phyloP scores from a whole-genome alignment of 805 yeast species.

The Nakazawaea anatomiae region DNA sequence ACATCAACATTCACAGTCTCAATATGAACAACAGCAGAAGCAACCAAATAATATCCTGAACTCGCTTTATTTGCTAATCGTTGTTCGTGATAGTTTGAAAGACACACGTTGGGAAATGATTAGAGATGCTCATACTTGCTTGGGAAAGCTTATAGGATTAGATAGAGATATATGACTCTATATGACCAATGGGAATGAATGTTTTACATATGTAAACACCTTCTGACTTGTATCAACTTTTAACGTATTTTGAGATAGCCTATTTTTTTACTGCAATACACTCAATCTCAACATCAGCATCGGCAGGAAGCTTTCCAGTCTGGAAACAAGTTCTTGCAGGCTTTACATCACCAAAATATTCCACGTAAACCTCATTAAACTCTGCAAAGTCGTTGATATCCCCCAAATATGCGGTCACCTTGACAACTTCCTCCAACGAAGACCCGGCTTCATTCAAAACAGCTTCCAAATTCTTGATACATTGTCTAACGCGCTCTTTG shows the following conservation, averaged over 20 bases:
- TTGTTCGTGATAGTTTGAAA: constrained; percentile 15
- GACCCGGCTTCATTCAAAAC: constrained; percentile 42
- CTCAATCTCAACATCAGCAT: constrained; percentile 40
- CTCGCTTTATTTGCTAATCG: constrained; percentile 12
- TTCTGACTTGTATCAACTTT: no score
- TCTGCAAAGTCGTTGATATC: constrained; percentile 41
- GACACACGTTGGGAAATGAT: constrained; percentile 21
- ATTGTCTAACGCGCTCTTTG: constrained; percentile 28
- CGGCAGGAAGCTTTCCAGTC: constrained; percentile 42
- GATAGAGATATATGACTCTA: not conserved
- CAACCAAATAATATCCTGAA: constrained; percentile 6
- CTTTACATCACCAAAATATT: constrained; percentile 37
- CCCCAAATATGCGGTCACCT: constrained; percentile 39
- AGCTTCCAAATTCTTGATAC: constrained; percentile 34
- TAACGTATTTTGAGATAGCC: not conserved
- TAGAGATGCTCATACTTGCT: constrained; percentile 16
- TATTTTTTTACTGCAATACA: constrained; percentile 33
- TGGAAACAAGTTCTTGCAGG: constrained; percentile 48
- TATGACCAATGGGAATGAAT: no score
- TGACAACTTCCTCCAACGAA: constrained; percentile 37
- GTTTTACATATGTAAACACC: no score
- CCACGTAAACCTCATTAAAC: constrained; percentile 36
- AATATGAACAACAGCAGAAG: not conserved
- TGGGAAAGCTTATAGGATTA: constrained; percentile 13
- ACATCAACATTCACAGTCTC: constrained; percentile 3